Base-by-base conservation (phyloP, 225 moss, liverwort and hornwort genomes). In the Pseudisothecium myosuroides region DNA sequence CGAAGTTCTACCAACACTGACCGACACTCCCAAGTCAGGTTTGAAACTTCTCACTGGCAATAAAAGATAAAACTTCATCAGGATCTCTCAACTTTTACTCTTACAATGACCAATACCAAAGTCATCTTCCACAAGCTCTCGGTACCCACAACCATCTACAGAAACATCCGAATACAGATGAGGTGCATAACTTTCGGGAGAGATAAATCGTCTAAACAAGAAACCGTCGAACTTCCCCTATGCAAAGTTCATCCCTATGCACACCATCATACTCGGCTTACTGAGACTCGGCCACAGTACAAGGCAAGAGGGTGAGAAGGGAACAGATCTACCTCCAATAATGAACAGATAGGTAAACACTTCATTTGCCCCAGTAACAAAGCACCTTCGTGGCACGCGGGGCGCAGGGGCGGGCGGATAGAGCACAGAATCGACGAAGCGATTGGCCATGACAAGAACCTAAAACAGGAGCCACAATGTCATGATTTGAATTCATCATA, bases 81-180 rank as follows among this genome's bases (percentile, higher is more conserved):
- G 81, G 39, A 89, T 85, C 89, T 88, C 91, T 87, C 71, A 60
- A 90, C 49, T 65, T 68, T 81, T 76, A 89, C 85, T 91, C 85
- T 86, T 88, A 84, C 91, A 91, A 89, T 62, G 81, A 87, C 63
- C 88, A 82, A 89, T 62, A 83, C 85, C 81, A 75, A 85, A 88
- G 87, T 50, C 84, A 89, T 75, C 89, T 60, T 85, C 81, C 85
- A 89, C 41, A 84, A 91, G 86, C 80, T 91, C 90, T 88, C 90
- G 76, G 87, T 85, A 85, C 74, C 87, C 89, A 91, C 87, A 66
- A 84, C 71, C 87, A 81, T 90, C 87, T 93, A 92, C 85, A 82
- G 62, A 88, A 68, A 69, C 47, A 81, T 87, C 74, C 90, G 76
- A 90, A 69, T 80, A 86, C 86, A 92, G 92, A 86, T 66, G 86